These are phyloP conservation scores for Nothopassalora personata DNA, from an alignment of 2,329 filamentous ascomycete genomes.

Conservation along the genomic window DNA sequence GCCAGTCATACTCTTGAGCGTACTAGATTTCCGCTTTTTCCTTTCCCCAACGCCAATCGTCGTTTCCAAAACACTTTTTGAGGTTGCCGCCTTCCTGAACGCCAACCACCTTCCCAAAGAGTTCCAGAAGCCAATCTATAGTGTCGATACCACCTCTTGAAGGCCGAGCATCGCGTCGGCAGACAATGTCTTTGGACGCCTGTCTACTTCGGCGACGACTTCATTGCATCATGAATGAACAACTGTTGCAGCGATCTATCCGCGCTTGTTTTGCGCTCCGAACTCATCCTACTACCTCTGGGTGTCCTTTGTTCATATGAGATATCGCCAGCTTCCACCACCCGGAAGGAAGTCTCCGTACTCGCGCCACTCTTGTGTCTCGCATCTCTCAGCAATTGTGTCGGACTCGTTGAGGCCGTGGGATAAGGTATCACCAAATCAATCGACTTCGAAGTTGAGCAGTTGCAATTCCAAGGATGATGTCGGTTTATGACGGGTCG, in stretches of 20 bases:
- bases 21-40: slow-evolving; percentile 2
- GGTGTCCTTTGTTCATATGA: slow-evolving; percentile 22
- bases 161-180: neutral
- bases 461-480: slow-evolving; percentile 38
- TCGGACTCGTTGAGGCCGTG: slow-evolving; percentile 18
- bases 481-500: slow-evolving; percentile 37
- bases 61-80: slow-evolving; percentile 1
- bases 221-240: slow-evolving; percentile 32
- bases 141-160: neutral
- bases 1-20: neutral
- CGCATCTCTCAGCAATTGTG: slow-evolving; percentile 20
- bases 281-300: neutral
- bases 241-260: slow-evolving; percentile 31
- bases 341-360: slow-evolving; percentile 28
- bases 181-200: neutral
- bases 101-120: neutral
- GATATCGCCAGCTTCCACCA: slow-evolving; percentile 26
- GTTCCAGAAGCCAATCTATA: neutral
- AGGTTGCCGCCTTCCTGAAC: neutral
- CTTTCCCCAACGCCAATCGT: neutral
- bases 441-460: slow-evolving; percentile 32
- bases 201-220: slow-evolving; percentile 19
- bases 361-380: slow-evolving; percentile 32
- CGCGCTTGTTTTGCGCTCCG: slow-evolving; percentile 6
- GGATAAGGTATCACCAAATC: slow-evolving; percentile 41